Evolutionary conservation across 2,329 filamentous ascomycete species (phyloP), one percentile per base, ranked within the genome.

Genomic region (Reticulascus tulasneorum): DNA sequence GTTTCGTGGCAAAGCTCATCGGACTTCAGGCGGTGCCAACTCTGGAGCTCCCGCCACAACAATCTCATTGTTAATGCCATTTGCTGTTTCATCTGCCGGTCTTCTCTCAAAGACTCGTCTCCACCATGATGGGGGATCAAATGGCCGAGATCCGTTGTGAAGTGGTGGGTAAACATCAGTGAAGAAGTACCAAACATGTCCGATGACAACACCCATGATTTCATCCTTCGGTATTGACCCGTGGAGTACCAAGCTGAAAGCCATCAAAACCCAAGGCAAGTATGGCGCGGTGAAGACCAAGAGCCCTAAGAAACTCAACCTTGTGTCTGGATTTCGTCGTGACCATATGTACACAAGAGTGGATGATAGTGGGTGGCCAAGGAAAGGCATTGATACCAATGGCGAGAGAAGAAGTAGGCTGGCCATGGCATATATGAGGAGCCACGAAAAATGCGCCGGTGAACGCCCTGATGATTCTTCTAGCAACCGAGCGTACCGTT

Each of bases 301-400:
- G 30, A 98, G 60, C 0, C 93, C 93, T 5, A 98, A 66, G 59
- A 95, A 89, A 56, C 87, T 94, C 11, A 98, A 73, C 39, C 87
- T 75, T 1, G 89, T 94, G 46, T 96, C 87, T 1, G 93, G 91
- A 58, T 98, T 97, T 38, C 91, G 82, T 35, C 93, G 78, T 45
- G 89, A 93, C 93, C 93, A 98, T 53, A 98, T 96, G 62, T 98
- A 98, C 38, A 97, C 91, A 43, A 98, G 72, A 6, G 87, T 95
- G 32, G 88, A 94, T 5, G 87, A 94, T 11, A 98, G 75, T 2
- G 91, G 86, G 26, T 90, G 87, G n/a, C 93, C 93, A 9, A 98
- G 77, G 60, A 96, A 98, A 1, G 87, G 87, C 70, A 97, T 88
- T 18, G 84, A 89, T 32, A 95, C 83, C 44, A 96, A 71, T 2